Base-by-base conservation (phyloP, 1,284 basidiomycete genomes). In the Boletus hoseneyae region DNA sequence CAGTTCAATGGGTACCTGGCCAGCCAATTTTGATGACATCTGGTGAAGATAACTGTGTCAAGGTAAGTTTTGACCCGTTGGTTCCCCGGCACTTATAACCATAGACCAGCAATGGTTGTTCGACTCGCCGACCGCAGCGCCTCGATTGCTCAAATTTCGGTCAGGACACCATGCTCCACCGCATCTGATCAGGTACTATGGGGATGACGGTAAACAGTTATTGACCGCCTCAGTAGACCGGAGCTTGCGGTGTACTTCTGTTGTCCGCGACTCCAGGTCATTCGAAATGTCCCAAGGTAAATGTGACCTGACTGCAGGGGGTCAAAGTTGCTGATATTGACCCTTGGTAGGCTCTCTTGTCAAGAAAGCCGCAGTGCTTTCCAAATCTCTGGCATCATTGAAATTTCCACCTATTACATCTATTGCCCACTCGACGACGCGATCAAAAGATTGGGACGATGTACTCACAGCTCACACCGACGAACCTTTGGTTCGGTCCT, bases 401-500 rank as follows among this genome's bases (percentile, higher is more conserved):
- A 96, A 96, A 67, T 83, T 90, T 57, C 84, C 91, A 11, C 76
- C 90, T 0, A 78, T 95, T 36, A 84, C 82, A 6, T 77, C 87
- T 8, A 70, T 98, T 10, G 83, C 92, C 1, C 88, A 85, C 69
- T 93, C 92, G 5, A 78, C 83, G 3, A 80, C 86, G 4, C 80
- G 94, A 19, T 79, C 91, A 16, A 95, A 94, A 65, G 95, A 99
- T 58, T 99, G 97, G 97, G 96, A 98, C 63, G 93, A 99, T 61
- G 87, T 99, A 37, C 70, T 99, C 6, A 95, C 96, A 9, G 84
- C 85, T 0, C 96, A 98, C 65, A 75, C 81, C 1, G 90, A 92
- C 41, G 90, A 94, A 60, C 75, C 79, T 2, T 79, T 85, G 48
- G 89, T 88, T 1, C 78, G 93, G 25, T 88, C 91, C 25, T 97